Evolutionary conservation across 768 basidiomycete genomes (phyloP).

Genomic region (Serendipita indica): DNA sequence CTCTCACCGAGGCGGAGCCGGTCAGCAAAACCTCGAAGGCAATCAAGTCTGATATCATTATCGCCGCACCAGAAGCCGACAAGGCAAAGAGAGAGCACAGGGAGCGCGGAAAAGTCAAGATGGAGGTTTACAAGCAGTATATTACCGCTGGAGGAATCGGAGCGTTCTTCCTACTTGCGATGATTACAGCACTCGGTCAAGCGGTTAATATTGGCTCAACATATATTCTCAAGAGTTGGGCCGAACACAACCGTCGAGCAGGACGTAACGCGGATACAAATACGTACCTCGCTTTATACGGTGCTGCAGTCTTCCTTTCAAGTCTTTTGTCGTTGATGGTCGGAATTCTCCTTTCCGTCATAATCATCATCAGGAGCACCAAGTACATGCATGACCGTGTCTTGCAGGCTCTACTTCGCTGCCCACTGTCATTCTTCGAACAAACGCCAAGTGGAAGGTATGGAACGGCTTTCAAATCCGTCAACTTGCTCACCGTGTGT

Average conservation of each 20-base stretch:
- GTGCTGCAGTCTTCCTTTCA: slow-evolving; percentile 51
- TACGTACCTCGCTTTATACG: slow-evolving; percentile 31
- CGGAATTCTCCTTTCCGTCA: slow-evolving; percentile 58
- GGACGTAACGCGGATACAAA: slow-evolving; percentile 45
- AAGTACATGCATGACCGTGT: slow-evolving; percentile 64
- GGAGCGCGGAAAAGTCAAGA: slow-evolving; percentile 71
- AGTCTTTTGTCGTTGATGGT: slow-evolving; percentile 39
- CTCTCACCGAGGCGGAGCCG: neutral
- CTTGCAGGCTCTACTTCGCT: slow-evolving; percentile 63
- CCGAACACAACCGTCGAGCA: slow-evolving; percentile 52
- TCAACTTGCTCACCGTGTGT: neutral
- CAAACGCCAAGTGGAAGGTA: slow-evolving; percentile 72
- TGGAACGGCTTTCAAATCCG: slow-evolving; percentile 13
- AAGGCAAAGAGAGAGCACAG: slow-evolving; percentile 53
- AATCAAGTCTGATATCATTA: neutral
- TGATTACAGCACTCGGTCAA: slow-evolving; percentile 42
- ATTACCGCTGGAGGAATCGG: slow-evolving; percentile 55
- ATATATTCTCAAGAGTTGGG: slow-evolving; percentile 60
- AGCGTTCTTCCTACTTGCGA: slow-evolving; percentile 41
- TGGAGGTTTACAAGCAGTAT: slow-evolving; percentile 60
- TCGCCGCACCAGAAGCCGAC: slow-evolving; percentile 20
- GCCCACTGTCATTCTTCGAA: slow-evolving; percentile 83
- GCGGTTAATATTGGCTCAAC: slow-evolving; percentile 34
- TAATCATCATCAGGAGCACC: slow-evolving; percentile 60
- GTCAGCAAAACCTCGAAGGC: neutral